Base-by-base conservation (phyloP, 139 green algal genomes). In the Auxenochlorella pyrenoidosa region DNA sequence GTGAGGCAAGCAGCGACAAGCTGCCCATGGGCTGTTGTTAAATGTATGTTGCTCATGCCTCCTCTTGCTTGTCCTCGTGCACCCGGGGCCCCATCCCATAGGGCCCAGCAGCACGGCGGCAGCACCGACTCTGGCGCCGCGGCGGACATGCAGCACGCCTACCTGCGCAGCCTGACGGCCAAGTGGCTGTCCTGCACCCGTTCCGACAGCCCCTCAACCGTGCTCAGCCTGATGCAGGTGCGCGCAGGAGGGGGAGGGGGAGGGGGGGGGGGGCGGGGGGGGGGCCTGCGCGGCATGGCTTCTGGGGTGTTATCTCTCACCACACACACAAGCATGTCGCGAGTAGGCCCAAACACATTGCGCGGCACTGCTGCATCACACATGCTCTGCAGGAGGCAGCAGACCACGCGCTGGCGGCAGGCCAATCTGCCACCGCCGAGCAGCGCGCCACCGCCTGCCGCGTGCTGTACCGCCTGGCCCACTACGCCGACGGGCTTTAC, bases 401-500 rank as follows among this genome's bases (percentile, higher is more conserved):
- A 19, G 68, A 66, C 32, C 43, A 86, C 32, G 80, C 80, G 43
- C 60, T 38, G 77, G 60, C 13, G 3, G 30, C 18, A 4, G 77
- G 70, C 77, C 79, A 80, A 70, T 87, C 47, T 51, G 59, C 34
- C n/a, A 75, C 44, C 36, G 68, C 28, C 54, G 80, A 34, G 75
- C 76, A 83, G 66, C 34, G 68, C 3, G 47, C 21, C 51, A 87
- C 71, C 59, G 82, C 88, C 10, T 94, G 91, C 70, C 87, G 91
- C 1, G 89, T 93, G 8, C 81, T 94, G 75, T 97, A 94, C 89
- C 91, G 95, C 59, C 86, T 98, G 21, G 96, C 96, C 0, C 75
- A 92, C 44, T 98, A 94, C 63, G 92, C 95, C 1, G 96, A 98
- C 87, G 76, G 75, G 36, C 91, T 95, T 63, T 98, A 96, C 89